phyloP scores from a whole-genome alignment of 1,139 yeast genomes.

The Torulaspora pretoriensis region DNA sequence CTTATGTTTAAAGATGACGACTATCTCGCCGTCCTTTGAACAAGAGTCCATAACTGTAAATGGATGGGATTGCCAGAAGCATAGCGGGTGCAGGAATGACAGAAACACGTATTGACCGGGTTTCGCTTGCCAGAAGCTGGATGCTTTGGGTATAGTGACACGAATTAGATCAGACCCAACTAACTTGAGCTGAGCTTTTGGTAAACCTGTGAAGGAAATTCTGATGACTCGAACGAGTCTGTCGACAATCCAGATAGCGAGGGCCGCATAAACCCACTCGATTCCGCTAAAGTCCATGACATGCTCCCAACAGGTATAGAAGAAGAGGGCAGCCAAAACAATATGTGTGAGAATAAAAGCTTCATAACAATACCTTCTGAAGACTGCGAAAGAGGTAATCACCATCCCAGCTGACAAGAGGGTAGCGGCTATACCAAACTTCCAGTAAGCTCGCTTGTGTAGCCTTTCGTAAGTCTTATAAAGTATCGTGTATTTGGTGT shows the following conservation, averaged over 20 bases:
- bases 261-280: slow-evolving; percentile 48
- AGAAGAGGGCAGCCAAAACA: slow-evolving; percentile 50
- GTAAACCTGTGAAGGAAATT: slow-evolving; percentile 44
- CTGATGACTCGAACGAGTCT: slow-evolving; percentile 50
- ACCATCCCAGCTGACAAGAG: slow-evolving; percentile 46
- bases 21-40: slow-evolving; percentile 38
- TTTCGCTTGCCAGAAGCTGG: slow-evolving; percentile 26
- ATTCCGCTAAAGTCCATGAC: slow-evolving; percentile 43
- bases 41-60: slow-evolving; percentile 47
- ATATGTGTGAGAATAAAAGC: slow-evolving; percentile 58
- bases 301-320: slow-evolving; percentile 62
- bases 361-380: slow-evolving; percentile 62
- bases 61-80: slow-evolving; percentile 68
- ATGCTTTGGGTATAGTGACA: slow-evolving; percentile 36
- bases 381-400: slow-evolving; percentile 40
- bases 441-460: slow-evolving; percentile 27
- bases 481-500: slow-evolving; percentile 38
- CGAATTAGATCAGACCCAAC: slow-evolving; percentile 41
- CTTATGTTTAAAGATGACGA: slow-evolving; percentile 46
- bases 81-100: slow-evolving; percentile 24
- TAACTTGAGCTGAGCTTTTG: slow-evolving; percentile 46
- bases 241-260: slow-evolving; percentile 63
- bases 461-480: slow-evolving; percentile 12
- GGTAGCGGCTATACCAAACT: slow-evolving; percentile 59
- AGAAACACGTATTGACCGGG: slow-evolving; percentile 34